Evolutionary conservation across 192 early-diverging fungal species (phyloP).

Genomic region (Oehlia diaphana): DNA sequence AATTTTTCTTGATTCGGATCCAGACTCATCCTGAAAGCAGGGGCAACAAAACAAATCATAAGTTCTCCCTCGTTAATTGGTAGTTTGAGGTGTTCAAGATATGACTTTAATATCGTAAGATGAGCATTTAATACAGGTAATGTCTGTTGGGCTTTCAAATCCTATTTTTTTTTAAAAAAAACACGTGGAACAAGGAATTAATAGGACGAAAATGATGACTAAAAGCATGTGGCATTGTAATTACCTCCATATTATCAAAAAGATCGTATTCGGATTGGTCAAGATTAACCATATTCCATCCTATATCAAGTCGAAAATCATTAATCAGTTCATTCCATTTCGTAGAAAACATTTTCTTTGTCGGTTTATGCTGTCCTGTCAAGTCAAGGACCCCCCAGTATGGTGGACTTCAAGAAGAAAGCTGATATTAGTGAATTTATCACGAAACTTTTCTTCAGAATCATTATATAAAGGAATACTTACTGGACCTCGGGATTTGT

Average conservation of each 20-base stretch:
- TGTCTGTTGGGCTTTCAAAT: neutral
- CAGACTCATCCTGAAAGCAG: constrained; percentile 12
- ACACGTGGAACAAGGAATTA: neutral
- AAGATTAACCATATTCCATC: neutral
- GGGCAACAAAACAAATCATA: neutral
- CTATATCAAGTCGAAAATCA: constrained; percentile 7
- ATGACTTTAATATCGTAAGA: constrained; percentile 3
- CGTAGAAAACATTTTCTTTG: constrained; percentile 2
- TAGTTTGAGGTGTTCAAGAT: constrained; percentile 15
- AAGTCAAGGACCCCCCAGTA: constrained; percentile 19
- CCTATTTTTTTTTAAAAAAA: constrained; percentile 9
- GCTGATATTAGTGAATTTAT: constrained; percentile 14
- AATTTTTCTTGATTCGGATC: constrained; percentile 24
- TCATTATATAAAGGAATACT: neutral
- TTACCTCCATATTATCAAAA: constrained; percentile 29
- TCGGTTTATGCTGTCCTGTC: constrained; percentile 12
- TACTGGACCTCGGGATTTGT: constrained; percentile 6
- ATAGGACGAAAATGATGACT: too few species aligned
- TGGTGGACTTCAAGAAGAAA: constrained; percentile 21
- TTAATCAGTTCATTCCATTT: constrained; percentile 13
- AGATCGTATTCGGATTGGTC: constrained; percentile 6
- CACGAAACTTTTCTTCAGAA: too few species aligned
- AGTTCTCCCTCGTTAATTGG: constrained; percentile 13
- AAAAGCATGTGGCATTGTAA: neutral
- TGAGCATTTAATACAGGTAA: constrained; percentile 9